phyloP scores from a whole-genome alignment of 1,284 basidiomycete species.

The Boletus mariae region DNA sequence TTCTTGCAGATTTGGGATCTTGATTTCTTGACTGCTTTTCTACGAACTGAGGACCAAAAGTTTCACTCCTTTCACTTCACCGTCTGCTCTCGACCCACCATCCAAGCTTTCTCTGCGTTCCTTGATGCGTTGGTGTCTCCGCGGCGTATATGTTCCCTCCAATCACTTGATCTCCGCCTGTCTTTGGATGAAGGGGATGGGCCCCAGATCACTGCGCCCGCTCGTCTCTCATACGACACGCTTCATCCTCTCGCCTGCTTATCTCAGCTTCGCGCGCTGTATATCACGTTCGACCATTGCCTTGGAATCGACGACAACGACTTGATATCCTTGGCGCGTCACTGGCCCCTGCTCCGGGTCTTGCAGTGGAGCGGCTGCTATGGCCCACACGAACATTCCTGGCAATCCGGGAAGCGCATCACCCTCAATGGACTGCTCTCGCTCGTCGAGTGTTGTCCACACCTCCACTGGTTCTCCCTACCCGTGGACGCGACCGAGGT shows the following conservation, averaged over 20 bases:
- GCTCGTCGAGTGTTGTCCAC: not conserved
- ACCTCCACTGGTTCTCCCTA: not conserved
- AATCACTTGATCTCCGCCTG: too few relatives aligned
- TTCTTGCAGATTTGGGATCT: conserved; percentile 1
- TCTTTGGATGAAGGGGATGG: not conserved
- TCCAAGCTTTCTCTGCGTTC: not conserved
- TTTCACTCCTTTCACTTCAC: not conserved
- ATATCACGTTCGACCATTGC: not conserved
- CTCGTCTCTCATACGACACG: not conserved
- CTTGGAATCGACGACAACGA: conserved; percentile 3
- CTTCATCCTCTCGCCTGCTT: not conserved
- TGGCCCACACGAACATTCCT: not conserved
- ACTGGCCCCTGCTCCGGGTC: not conserved
- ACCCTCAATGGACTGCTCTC: not conserved
- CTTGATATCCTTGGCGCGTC: not conserved
- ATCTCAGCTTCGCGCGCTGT: not conserved
- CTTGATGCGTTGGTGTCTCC: not conserved
- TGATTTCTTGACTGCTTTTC: not conserved
- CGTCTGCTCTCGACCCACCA: not conserved
- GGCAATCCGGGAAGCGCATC: not conserved
- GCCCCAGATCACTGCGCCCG: not conserved
- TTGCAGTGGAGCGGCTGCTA: not conserved
- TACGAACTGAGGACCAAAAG: not conserved
- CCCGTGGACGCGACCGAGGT: not conserved
- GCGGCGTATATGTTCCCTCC: not conserved